These are phyloP conservation scores for Quillaja saponaria DNA, from an alignment of 306 rosid genomes.

Conservation along the genomic window DNA sequence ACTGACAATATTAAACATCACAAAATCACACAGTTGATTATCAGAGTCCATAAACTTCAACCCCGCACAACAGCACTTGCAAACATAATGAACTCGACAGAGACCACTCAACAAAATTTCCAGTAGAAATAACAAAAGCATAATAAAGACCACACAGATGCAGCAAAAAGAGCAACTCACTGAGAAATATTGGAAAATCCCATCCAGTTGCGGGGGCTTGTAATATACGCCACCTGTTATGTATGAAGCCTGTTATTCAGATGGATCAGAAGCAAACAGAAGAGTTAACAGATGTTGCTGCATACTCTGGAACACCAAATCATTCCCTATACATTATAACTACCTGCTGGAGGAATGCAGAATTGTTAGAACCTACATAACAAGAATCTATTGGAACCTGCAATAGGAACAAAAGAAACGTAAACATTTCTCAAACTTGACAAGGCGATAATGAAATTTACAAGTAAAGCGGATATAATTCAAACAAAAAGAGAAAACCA, in stretches of 20 bases:
- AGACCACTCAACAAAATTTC: background rate
- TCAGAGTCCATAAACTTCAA: no score
- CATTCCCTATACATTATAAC: slow-evolving; percentile 19
- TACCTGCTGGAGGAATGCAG: slow-evolving; percentile 99
- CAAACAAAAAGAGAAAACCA: slow-evolving; percentile 1
- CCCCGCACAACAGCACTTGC: no score
- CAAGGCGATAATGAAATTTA: background rate
- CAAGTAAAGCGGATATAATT: background rate
- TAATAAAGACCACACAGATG: slow-evolving; percentile 8
- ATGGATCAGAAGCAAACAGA: slow-evolving; percentile 32
- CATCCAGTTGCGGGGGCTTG: slow-evolving; percentile 83
- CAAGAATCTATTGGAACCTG: slow-evolving; percentile 97
- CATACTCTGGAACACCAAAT: slow-evolving; percentile 24
- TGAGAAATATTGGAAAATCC: slow-evolving; percentile 86
- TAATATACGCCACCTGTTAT: slow-evolving; percentile 93
- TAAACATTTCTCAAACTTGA: background rate
- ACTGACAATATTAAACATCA: background rate
- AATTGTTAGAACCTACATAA: slow-evolving; percentile 74
- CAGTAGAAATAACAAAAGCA: slow-evolving; percentile 1
- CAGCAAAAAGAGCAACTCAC: slow-evolving; percentile 47
- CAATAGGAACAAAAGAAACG: slow-evolving; percentile 27
- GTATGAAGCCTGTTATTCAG: slow-evolving; percentile 71
- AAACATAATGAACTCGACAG: background rate
- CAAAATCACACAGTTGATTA: background rate
- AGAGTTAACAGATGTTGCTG: slow-evolving; percentile 20